Conservation (phyloP, 2,329 filamentous ascomycete species). For the Grosmannia penicillata region DNA sequence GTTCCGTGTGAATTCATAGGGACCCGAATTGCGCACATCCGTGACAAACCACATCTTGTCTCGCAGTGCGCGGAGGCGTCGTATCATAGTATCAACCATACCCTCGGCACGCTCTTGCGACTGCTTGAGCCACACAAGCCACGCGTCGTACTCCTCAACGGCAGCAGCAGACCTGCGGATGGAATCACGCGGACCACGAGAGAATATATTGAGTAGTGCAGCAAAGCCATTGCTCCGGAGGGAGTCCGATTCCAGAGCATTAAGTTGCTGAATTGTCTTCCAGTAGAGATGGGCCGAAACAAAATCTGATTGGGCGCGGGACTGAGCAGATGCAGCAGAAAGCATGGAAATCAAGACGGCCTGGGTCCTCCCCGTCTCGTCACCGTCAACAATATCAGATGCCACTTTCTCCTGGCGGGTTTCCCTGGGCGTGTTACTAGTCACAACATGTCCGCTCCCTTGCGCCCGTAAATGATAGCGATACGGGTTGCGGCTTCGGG, state of each 20-base stretch:
- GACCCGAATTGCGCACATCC: conserved; percentile 78
- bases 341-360: conserved; percentile 53
- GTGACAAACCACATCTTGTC: conserved; percentile 99
- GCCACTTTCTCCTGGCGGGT: no score
- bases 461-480: not conserved
- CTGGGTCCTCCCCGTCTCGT: conserved; percentile 25
- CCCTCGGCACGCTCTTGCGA: conserved; percentile 65
- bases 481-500: conserved; percentile 38
- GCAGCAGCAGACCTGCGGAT: conserved; percentile 56
- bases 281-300: conserved; percentile 75
- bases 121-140: conserved; percentile 72
- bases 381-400: not conserved
- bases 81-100: conserved; percentile 61
- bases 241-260: conserved; percentile 43
- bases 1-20: conserved; percentile 75
- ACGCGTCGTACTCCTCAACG: conserved; percentile 65
- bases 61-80: conserved; percentile 57
- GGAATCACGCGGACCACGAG: conserved; percentile 53
- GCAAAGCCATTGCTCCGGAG: conserved; percentile 55
- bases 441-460: not conserved
- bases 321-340: conserved; percentile 60
- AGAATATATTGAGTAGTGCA: conserved; percentile 59
- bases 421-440: not conserved
- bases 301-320: conserved; percentile 67
- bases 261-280: conserved; percentile 64